These are phyloP conservation scores for Coemansia asiatica DNA, from an alignment of 192 early-diverging fungal species.

Conservation along the genomic window DNA sequence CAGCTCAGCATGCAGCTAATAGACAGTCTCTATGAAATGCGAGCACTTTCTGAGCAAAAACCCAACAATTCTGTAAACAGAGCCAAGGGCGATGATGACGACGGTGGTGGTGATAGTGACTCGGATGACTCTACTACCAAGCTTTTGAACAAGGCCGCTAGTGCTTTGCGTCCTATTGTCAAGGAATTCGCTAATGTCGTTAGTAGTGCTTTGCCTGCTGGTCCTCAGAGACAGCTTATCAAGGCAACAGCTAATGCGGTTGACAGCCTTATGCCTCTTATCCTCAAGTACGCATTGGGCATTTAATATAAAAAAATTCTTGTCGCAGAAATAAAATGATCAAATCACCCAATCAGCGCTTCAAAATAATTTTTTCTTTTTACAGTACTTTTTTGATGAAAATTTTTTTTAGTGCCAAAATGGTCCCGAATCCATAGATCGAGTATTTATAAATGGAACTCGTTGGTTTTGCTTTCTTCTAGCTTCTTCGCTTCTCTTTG, in stretches of 20 bases:
- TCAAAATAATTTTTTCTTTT: background rate
- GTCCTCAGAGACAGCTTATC: slow-evolving; percentile 37
- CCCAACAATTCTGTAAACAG: slow-evolving; percentile 1
- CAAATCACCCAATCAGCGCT: background rate
- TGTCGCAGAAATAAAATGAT: too few species aligned
- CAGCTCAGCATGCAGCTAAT: slow-evolving; percentile 32
- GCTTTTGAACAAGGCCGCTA: slow-evolving; percentile 29
- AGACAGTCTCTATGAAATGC: slow-evolving; percentile 32
- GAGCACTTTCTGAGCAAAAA: slow-evolving; percentile 12
- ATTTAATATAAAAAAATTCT: slow-evolving; percentile 15
- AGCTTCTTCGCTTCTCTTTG: slow-evolving; percentile 6
- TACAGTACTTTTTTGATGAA: background rate
- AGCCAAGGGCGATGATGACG: slow-evolving; percentile 32
- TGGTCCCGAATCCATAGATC: background rate
- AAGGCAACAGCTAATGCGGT: slow-evolving; percentile 42
- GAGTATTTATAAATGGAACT: too few species aligned
- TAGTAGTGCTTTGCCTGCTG: slow-evolving; percentile 22
- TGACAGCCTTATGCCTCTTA: slow-evolving; percentile 40
- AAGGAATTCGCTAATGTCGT: slow-evolving; percentile 38
- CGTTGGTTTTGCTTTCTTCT: too few species aligned
- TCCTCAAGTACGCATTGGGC: slow-evolving; percentile 49
- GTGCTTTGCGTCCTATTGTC: slow-evolving; percentile 30
- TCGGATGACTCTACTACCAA: slow-evolving; percentile 35
- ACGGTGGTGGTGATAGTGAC: slow-evolving; percentile 14
- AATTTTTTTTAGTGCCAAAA: background rate